Percentiles rank a stretch among this genome's conserved stretches.
phyloP scores from a whole-genome alignment of 2,329 filamentous ascomycete genomes.

The Aspergillus aculeatinus region DNA sequence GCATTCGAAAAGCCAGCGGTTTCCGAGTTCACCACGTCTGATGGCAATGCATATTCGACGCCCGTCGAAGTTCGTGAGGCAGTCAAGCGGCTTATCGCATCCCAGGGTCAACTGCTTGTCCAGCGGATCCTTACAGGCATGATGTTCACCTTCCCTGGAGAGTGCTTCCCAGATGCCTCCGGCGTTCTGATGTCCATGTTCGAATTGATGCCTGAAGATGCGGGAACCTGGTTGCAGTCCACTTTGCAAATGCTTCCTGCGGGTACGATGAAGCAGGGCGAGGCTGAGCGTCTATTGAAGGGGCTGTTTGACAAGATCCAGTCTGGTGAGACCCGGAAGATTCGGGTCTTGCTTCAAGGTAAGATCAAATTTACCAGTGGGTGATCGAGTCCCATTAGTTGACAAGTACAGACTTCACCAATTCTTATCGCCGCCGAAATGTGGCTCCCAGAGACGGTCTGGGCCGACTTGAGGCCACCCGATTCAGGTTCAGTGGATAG shows the following conservation, averaged over 20 bases:
- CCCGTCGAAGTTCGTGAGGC: slow-evolving; percentile 68
- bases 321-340: slow-evolving; percentile 70
- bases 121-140: slow-evolving; percentile 92
- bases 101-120: slow-evolving; percentile 73
- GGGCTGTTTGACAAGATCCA: slow-evolving; percentile 78
- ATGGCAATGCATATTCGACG: slow-evolving; percentile 60
- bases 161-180: slow-evolving; percentile 92
- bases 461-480: slow-evolving; percentile 78
- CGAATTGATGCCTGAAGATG: slow-evolving; percentile 77
- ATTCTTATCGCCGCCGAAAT: slow-evolving; percentile 87
- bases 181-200: slow-evolving; percentile 89
- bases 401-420: slow-evolving; percentile 76
- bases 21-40: slow-evolving; percentile 58
- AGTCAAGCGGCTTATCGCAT: slow-evolving; percentile 69
- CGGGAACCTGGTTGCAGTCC: slow-evolving; percentile 75
- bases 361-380: slow-evolving; percentile 3
- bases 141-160: slow-evolving; percentile 98
- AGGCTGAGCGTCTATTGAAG: slow-evolving; percentile 75
- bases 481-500: slow-evolving; percentile 74
- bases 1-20: slow-evolving; percentile 68
- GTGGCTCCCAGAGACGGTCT: slow-evolving; percentile 92
- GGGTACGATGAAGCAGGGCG: slow-evolving; percentile 75
- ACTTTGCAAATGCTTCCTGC: slow-evolving; percentile 81
- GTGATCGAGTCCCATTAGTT: slow-evolving; percentile 9
- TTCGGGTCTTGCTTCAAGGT: slow-evolving; percentile 76